Conservation (phyloP, 495 filamentous ascomycete species). For the Ramalina peruviana region DNA sequence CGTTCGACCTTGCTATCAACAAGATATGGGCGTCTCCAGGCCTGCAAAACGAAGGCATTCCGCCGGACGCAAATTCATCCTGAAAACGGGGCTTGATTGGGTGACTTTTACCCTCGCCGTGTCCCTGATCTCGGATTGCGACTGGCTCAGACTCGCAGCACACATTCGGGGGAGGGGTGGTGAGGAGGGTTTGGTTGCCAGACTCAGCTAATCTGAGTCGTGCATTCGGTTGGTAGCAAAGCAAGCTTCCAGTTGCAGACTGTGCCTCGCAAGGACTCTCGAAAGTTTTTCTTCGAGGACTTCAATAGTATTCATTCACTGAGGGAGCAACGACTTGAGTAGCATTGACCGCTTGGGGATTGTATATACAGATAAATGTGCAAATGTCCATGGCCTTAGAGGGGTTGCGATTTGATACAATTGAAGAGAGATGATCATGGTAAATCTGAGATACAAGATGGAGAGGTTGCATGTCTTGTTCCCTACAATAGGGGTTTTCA, state of each 20-base stretch:
- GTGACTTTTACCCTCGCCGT: neutral
- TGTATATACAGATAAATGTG: too few species aligned
- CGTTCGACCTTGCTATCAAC: conserved; percentile 72
- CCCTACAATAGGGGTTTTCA: too few species aligned
- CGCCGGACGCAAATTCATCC: conserved; percentile 17
- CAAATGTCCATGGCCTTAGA: too few species aligned
- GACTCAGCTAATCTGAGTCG: neutral
- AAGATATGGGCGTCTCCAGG: conserved; percentile 62
- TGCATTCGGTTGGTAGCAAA: neutral
- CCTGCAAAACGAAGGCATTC: conserved; percentile 26
- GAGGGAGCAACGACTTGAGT: too few species aligned
- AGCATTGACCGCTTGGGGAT: too few species aligned
- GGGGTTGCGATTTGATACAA: too few species aligned
- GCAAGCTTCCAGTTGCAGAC: neutral
- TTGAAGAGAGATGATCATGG: too few species aligned
- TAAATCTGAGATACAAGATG: too few species aligned
- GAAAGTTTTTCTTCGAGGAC: too few species aligned
- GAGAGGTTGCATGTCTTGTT: too few species aligned
- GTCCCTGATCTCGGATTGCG: neutral
- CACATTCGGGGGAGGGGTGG: neutral
- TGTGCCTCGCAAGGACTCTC: too few species aligned
- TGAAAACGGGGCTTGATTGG: neutral
- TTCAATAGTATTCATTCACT: too few species aligned
- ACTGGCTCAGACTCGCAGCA: neutral
- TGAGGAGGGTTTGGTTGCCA: neutral